A percentile compares a stretch with the other conserved stretches of the same genome.
Evolutionary conservation across 2,329 filamentous ascomycete species (phyloP).

Genomic region (Kalaharituber pfeilii): DNA sequence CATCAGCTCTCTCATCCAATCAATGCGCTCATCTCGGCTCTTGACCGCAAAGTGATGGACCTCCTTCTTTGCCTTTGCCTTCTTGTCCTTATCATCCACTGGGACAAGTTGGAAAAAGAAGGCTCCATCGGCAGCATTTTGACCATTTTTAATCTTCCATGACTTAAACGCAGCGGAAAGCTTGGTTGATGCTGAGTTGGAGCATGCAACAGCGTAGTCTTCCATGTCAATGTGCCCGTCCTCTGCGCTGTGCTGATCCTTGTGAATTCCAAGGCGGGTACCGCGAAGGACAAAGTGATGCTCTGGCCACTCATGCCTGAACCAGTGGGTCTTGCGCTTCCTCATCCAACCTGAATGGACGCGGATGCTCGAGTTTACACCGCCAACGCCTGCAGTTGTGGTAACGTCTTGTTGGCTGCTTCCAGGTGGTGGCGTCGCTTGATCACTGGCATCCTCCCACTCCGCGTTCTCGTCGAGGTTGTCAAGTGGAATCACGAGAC

Average conservation of each 20-base stretch:
- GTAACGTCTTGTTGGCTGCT: background rate
- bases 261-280: slow-evolving; percentile 32
- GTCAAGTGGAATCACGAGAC: slow-evolving; percentile 16
- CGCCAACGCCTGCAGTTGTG: background rate
- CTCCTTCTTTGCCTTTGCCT: slow-evolving; percentile 40
- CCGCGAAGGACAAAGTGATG: slow-evolving; percentile 75
- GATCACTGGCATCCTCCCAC: slow-evolving; percentile 21
- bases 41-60: slow-evolving; percentile 85
- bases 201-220: slow-evolving; percentile 76
- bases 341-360: slow-evolving; percentile 78
- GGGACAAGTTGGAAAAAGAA: slow-evolving; percentile 79
- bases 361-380: slow-evolving; percentile 30
- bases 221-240: slow-evolving; percentile 55
- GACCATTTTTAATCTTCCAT: slow-evolving; percentile 46
- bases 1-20: slow-evolving; percentile 94
- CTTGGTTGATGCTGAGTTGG: slow-evolving; percentile 57
- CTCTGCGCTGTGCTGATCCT: slow-evolving; percentile 36
- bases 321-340: slow-evolving; percentile 78
- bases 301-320: slow-evolving; percentile 86
- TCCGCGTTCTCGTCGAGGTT: slow-evolving; percentile 22
- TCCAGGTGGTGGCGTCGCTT: background rate
- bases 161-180: slow-evolving; percentile 75
- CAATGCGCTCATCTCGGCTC: slow-evolving; percentile 73
- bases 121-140: slow-evolving; percentile 40
- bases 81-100: slow-evolving; percentile 36